These are phyloP conservation scores for Boletus barrowsii DNA, from an alignment of 768 basidiomycete genomes.

Conservation along the genomic window DNA sequence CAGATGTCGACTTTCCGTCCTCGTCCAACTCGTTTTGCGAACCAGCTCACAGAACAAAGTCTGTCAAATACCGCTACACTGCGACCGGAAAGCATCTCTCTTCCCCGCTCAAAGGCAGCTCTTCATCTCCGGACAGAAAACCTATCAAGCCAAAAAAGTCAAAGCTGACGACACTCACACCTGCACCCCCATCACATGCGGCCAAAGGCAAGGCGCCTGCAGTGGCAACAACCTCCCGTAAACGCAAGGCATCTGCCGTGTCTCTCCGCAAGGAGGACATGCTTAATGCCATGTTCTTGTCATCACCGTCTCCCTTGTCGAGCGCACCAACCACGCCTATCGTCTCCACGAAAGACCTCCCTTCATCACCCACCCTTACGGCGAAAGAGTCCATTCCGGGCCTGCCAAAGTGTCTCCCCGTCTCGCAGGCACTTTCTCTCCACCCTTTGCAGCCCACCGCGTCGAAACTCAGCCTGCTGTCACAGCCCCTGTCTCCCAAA, in stretches of 20 bases:
- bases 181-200: constrained; percentile 11
- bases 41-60: constrained; percentile 21
- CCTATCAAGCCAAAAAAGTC: constrained; percentile 4
- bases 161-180: constrained; percentile 5
- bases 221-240: constrained; percentile 21
- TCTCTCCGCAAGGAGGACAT: constrained; percentile 9
- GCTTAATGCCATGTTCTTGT: constrained; percentile 4
- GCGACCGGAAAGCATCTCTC: constrained; percentile 34
- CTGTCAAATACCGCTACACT: constrained; percentile 32
- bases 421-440: constrained; percentile 15
- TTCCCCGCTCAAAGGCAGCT: constrained; percentile 30
- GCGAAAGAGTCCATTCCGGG: neutral
- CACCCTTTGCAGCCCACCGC: constrained; percentile 1
- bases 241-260: constrained; percentile 25
- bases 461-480: constrained; percentile 9
- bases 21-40: constrained; percentile 26
- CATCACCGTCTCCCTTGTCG: constrained; percentile 27
- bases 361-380: constrained; percentile 10
- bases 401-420: constrained; percentile 3
- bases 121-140: constrained; percentile 32
- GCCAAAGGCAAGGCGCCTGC: constrained; percentile 6
- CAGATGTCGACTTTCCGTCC: constrained; percentile 21
- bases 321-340: constrained; percentile 21
- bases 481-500: constrained; percentile 22
- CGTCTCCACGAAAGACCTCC: constrained; percentile 16